Percentiles rank a stretch among this genome's conserved stretches.
These are phyloP conservation scores for Thelephora aurantiotincta DNA, from an alignment of 768 basidiomycete species.

Conservation along the genomic window DNA sequence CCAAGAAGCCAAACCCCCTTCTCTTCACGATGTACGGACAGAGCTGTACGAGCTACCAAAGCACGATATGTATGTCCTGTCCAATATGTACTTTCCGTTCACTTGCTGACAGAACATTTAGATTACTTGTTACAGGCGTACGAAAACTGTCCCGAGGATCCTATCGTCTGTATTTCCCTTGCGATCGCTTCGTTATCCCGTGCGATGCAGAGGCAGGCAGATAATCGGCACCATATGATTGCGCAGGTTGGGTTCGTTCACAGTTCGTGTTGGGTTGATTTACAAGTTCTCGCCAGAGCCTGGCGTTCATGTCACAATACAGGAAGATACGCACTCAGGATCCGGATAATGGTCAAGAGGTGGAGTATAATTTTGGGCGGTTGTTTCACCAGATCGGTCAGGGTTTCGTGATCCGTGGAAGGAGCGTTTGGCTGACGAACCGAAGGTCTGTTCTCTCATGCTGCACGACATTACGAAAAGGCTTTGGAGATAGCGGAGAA, in stretches of 20 bases:
- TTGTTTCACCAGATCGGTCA: constrained; percentile 76
- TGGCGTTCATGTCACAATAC: constrained; percentile 79
- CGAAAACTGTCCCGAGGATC: constrained; percentile 73
- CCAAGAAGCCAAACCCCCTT: constrained; percentile 60
- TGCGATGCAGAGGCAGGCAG: constrained; percentile 86
- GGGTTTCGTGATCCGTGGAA: background rate
- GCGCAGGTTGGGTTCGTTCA: constrained; percentile 35
- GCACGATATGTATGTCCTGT: constrained; percentile 64
- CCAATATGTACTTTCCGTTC: background rate
- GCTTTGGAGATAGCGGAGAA: constrained; percentile 52
- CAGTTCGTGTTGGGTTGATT: constrained; percentile 9
- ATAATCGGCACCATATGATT: constrained; percentile 85
- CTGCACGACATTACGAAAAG: constrained; percentile 71
- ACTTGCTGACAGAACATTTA: constrained; percentile 16
- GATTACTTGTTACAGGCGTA: constrained; percentile 86
- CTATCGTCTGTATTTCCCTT: constrained; percentile 70
- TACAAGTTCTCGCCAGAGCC: constrained; percentile 29
- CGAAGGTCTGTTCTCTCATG: constrained; percentile 67
- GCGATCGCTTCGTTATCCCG: constrained; percentile 80
- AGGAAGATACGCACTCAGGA: constrained; percentile 40
- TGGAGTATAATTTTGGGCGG: constrained; percentile 88
- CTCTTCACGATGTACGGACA: constrained; percentile 69
- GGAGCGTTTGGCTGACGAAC: background rate
- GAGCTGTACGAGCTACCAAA: constrained; percentile 79
- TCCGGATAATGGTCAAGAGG: constrained; percentile 42